phyloP scores from a whole-genome alignment of 345 rosid species.

The Ceriops decandra region DNA sequence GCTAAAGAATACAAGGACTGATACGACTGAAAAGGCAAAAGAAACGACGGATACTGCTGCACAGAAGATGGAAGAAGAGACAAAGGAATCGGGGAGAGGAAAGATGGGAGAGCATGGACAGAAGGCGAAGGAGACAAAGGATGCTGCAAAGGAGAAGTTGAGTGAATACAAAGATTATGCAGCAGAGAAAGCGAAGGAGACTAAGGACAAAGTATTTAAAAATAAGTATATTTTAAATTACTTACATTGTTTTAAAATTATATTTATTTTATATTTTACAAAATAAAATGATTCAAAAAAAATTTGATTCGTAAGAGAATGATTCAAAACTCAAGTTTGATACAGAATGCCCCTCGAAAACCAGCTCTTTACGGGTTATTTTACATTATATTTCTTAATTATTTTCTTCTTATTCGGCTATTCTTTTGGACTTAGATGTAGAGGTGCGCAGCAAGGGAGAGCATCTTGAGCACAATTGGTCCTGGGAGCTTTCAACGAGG shows the following conservation, averaged over 20 bases:
- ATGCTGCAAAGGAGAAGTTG: slow-evolving; percentile 14
- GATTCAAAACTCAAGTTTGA: no score
- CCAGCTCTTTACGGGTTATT: background rate
- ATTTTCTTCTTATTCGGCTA: no score
- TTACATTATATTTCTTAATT: background rate
- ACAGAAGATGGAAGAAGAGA: slow-evolving; percentile 11
- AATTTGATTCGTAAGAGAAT: no score
- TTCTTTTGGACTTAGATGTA: background rate
- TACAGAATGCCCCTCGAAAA: no score
- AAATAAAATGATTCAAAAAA: no score
- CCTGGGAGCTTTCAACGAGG: slow-evolving; percentile 63
- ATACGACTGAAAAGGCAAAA: slow-evolving; percentile 5
- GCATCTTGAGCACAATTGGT: slow-evolving; percentile 20
- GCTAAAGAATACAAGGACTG: slow-evolving; percentile 4
- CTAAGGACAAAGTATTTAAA: background rate
- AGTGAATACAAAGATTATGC: slow-evolving; percentile 20
- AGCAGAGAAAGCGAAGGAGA: slow-evolving; percentile 14
- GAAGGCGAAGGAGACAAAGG: slow-evolving; percentile 28
- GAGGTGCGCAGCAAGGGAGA: slow-evolving; percentile 19
- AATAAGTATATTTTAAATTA: no score
- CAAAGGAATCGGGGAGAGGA: slow-evolving; percentile 11
- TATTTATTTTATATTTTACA: no score
- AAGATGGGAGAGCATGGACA: slow-evolving; percentile 23
- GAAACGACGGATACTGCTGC: slow-evolving; percentile 19
- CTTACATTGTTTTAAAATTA: no score